phyloP scores from a whole-genome alignment of 257 asterid species.

The Solanum corneliomulleri region DNA sequence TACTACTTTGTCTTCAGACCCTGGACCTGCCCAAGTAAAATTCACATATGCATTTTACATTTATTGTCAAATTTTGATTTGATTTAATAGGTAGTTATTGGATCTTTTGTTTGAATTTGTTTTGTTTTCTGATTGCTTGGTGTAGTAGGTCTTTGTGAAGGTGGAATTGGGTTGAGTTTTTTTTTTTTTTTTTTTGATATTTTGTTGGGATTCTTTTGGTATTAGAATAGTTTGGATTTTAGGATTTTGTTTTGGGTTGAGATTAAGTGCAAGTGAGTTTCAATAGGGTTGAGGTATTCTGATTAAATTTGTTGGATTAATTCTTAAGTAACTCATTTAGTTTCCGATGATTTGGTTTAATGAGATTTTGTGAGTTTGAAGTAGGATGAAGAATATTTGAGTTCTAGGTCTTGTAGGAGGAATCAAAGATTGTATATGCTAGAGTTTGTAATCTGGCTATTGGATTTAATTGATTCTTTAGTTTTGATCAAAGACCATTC shows the following conservation, averaged over 20 bases:
- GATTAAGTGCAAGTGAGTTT: not conserved
- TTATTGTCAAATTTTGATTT: not conserved
- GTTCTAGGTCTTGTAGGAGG: not conserved
- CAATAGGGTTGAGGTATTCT: not conserved
- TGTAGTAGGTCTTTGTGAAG: not conserved
- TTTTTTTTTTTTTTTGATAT: not conserved
- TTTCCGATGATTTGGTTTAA: not conserved
- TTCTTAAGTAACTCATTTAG: not conserved
- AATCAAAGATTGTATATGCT: not conserved
- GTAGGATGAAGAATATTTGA: not conserved
- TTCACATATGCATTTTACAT: not conserved
- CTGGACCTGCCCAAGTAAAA: conserved; percentile 16
- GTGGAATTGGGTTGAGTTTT: not conserved
- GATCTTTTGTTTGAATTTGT: not conserved
- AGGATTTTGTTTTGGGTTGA: not conserved
- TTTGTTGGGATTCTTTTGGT: not conserved
- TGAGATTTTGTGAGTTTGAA: not conserved
- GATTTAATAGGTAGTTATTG: not conserved
- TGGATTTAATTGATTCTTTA: not conserved
- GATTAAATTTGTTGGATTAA: not conserved
- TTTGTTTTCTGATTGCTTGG: not conserved
- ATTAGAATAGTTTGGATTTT: not conserved
- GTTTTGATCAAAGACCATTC: not conserved
- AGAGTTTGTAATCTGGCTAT: not conserved
- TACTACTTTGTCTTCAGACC: not conserved